A percentile compares a stretch with the other conserved stretches of the same genome.
Evolutionary conservation across 257 asterid genomes (phyloP).

Genomic region (Penstemon eatonii): DNA sequence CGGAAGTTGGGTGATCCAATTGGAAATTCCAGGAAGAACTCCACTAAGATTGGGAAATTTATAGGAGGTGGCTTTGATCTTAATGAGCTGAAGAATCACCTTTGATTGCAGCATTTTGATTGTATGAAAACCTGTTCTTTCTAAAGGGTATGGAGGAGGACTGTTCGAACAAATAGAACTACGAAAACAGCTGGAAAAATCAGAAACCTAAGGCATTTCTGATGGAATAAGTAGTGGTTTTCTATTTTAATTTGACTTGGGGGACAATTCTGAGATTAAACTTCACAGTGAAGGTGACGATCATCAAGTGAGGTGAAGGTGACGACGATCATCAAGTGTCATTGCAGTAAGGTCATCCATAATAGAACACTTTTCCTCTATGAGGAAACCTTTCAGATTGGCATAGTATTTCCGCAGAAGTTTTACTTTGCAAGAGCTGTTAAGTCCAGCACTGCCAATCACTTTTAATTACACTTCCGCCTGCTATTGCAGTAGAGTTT

Average conservation of each 20-base stretch:
- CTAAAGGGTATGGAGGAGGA: slow-evolving; percentile 42
- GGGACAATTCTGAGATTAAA: slow-evolving; percentile 34
- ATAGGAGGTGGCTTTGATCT: slow-evolving; percentile 35
- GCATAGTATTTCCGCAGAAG: slow-evolving; percentile 25
- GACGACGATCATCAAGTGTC: slow-evolving; percentile 31
- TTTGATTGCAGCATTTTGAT: slow-evolving; percentile 28
- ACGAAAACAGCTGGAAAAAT: slow-evolving; percentile 20
- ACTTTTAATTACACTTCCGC: slow-evolving; percentile 7
- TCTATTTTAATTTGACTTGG: slow-evolving; percentile 21
- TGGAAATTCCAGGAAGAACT: slow-evolving; percentile 21
- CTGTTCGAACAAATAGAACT: slow-evolving; percentile 27
- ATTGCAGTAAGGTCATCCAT: slow-evolving; percentile 27
- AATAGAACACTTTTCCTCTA: slow-evolving; percentile 18
- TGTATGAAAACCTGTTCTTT: slow-evolving; percentile 22
- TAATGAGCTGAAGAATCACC: slow-evolving; percentile 28
- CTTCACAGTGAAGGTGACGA: slow-evolving; percentile 29
- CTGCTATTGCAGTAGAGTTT: slow-evolving; percentile 22
- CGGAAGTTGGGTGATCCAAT: slow-evolving; percentile 20
- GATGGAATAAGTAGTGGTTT: slow-evolving; percentile 23
- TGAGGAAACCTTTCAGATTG: slow-evolving; percentile 19
- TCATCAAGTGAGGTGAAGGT: slow-evolving; percentile 31
- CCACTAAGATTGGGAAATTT: slow-evolving; percentile 24
- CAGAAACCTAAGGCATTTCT: slow-evolving; percentile 21
- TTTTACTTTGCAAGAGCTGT: slow-evolving; percentile 19
- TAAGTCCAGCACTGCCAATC: slow-evolving; percentile 12